Conservation (phyloP, 2,329 filamentous ascomycete species). For the Mollisiaceae sp. region DNA sequence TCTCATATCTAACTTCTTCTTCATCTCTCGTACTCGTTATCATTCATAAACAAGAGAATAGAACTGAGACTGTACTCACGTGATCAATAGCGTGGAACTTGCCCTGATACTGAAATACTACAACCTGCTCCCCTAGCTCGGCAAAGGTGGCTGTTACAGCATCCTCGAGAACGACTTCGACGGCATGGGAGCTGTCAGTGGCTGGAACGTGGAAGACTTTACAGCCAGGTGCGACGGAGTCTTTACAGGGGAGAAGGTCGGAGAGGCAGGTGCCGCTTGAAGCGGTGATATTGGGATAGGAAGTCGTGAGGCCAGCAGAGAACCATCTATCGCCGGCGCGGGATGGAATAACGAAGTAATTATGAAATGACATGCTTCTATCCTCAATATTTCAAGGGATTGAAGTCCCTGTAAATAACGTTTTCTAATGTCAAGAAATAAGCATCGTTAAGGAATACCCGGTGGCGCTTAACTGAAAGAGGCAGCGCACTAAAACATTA, state of each 20-base stretch:
- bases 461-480: no score
- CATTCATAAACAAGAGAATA: no score
- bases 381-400: no score
- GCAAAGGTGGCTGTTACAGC: constrained; percentile 37
- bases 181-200: constrained; percentile 45
- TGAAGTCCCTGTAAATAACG: no score
- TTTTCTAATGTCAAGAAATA: no score
- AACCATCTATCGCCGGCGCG: constrained; percentile 25
- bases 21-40: no score
- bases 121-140: constrained; percentile 59
- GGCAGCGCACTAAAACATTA: no score
- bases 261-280: constrained; percentile 14
- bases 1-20: no score
- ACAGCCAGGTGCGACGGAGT: constrained; percentile 57
- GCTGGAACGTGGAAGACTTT: constrained; percentile 60
- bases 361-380: constrained; percentile 13
- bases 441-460: no score
- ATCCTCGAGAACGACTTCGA: constrained; percentile 44
- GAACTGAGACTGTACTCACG: constrained; percentile 52
- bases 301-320: constrained; percentile 14
- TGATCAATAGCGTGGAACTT: constrained; percentile 73
- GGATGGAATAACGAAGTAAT: constrained; percentile 30
- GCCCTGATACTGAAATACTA: constrained; percentile 66
- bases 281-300: constrained; percentile 26
- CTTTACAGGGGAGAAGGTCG: constrained; percentile 42